Base-by-base conservation (phyloP, 768 basidiomycete genomes). In the Russula ochroleuca region DNA sequence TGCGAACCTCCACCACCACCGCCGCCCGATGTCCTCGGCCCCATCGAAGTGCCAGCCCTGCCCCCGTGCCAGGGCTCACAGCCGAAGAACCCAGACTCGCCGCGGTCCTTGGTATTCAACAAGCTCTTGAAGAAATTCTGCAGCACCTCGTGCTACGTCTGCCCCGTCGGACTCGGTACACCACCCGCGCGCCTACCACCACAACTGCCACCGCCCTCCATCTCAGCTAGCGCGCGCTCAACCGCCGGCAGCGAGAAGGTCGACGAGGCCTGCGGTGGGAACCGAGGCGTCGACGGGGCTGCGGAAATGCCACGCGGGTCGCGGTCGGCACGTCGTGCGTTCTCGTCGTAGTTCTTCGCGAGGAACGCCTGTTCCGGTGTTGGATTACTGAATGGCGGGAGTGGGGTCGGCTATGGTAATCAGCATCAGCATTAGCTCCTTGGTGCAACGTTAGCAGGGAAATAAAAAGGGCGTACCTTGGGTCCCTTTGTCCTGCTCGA, bases 321-420 rank as follows among this genome's bases (percentile, higher is more conserved):
- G 59, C 90, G 83, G 69, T 94, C 91, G 0, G 90, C 82, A 69
- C 94, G 95, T 75, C 92, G 92, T 43, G 90, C 82, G 66, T 96
- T 90, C 71, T 92, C 85, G 74, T 96, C 94, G 75, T 94, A 93
- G 70, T 98, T 90, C 71, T 88, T 87, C 2, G 87, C 81, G 13
- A 98, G 85, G 81, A 98, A 98, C 0, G 84, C 80, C 75, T 98
- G 94, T 72, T 98, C 96, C 28, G 90, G 85, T 37, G 84, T 88
- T 0, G 91, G 90, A 21, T 83, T 85, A 72, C 90, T 91, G 78
- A 92, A 85, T 0, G 84, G 85, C 23, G 86, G 90, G 35, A 90
- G 75, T 19, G 85, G 83, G 6, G 82, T 80, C 4, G 83, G 81
- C 86, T 92, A 62, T 47, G n/a, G 25, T 13, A 28, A 7, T 45